These are phyloP conservation scores for Termitomyces sp. DNA, from an alignment of 768 basidiomycete species.

Conservation along the genomic window DNA sequence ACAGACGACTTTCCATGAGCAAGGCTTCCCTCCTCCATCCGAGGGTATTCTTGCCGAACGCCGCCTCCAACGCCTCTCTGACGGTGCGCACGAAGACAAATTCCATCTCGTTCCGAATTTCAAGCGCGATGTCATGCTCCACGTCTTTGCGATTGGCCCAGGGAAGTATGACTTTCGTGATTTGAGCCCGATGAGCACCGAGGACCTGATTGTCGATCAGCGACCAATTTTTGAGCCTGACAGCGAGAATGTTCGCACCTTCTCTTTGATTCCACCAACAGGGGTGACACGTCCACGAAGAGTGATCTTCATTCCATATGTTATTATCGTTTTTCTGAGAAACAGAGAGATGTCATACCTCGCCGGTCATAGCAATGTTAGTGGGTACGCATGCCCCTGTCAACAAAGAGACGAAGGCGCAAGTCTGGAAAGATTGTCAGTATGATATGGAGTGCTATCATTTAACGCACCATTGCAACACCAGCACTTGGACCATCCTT, in stretches of 20 bases:
- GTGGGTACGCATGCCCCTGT: slow-evolving; percentile 72
- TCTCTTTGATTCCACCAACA: slow-evolving; percentile 91
- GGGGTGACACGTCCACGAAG: slow-evolving; percentile 78
- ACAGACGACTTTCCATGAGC: slow-evolving; percentile 34
- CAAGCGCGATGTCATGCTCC: slow-evolving; percentile 75
- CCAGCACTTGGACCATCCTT: slow-evolving; percentile 95
- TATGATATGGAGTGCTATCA: neutral
- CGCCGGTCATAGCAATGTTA: slow-evolving; percentile 86
- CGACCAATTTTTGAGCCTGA: neutral
- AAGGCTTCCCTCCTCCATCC: slow-evolving; percentile 55
- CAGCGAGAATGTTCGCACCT: slow-evolving; percentile 27
- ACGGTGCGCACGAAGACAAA: slow-evolving; percentile 81
- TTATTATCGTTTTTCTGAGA: neutral
- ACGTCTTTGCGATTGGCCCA: slow-evolving; percentile 86
- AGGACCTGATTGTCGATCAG: slow-evolving; percentile 44
- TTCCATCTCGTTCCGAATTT: slow-evolving; percentile 70
- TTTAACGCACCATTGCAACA: slow-evolving; percentile 67
- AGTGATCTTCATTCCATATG: slow-evolving; percentile 52
- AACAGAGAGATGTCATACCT: slow-evolving; percentile 39
- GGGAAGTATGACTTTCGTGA: slow-evolving; percentile 82
- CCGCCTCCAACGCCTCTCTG: slow-evolving; percentile 77
- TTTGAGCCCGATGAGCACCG: slow-evolving; percentile 83
- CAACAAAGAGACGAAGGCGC: slow-evolving; percentile 84
- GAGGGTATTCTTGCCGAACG: slow-evolving; percentile 69
- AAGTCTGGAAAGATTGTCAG: slow-evolving; percentile 43